Conservation (phyloP, 345 rosid species). For the Trapa incisa region DNA sequence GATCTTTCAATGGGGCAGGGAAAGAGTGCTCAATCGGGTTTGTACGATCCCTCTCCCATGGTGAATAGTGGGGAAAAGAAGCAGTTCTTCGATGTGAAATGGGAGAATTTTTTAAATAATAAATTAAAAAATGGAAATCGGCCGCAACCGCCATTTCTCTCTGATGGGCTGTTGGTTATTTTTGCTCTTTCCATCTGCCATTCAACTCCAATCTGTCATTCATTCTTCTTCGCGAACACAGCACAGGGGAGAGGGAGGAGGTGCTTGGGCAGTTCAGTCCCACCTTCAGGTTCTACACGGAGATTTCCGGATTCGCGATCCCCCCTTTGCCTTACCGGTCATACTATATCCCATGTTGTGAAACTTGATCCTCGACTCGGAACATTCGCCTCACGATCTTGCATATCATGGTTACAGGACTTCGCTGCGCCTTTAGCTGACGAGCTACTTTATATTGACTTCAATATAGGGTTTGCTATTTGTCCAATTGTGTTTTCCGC, state of each 20-base stretch:
- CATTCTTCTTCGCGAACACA: background rate
- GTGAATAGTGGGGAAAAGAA: no score
- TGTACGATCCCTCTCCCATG: no score
- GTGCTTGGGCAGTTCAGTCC: background rate
- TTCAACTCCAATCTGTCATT: constrained; percentile 5
- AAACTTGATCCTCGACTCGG: background rate
- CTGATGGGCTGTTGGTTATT: background rate
- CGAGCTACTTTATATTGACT: background rate
- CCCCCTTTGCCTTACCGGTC: background rate
- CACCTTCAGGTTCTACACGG: background rate
- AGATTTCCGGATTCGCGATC: background rate
- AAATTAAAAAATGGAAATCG: background rate
- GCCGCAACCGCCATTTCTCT: constrained; percentile 8
- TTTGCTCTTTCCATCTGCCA: constrained; percentile 3
- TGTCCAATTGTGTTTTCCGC: background rate
- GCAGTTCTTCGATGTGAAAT: background rate
- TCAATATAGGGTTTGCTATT: background rate
- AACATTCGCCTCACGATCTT: background rate
- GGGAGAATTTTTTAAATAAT: background rate
- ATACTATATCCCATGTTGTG: background rate
- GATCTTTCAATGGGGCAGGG: no score
- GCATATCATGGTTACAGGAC: background rate
- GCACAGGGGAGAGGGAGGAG: background rate
- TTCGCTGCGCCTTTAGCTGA: background rate
- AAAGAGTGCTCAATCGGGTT: no score